Percentiles rank a stretch among this genome's conserved stretches.
These are phyloP conservation scores for Pleurotus citrinopileatus DNA, from an alignment of 768 basidiomycete species.

Conservation along the genomic window DNA sequence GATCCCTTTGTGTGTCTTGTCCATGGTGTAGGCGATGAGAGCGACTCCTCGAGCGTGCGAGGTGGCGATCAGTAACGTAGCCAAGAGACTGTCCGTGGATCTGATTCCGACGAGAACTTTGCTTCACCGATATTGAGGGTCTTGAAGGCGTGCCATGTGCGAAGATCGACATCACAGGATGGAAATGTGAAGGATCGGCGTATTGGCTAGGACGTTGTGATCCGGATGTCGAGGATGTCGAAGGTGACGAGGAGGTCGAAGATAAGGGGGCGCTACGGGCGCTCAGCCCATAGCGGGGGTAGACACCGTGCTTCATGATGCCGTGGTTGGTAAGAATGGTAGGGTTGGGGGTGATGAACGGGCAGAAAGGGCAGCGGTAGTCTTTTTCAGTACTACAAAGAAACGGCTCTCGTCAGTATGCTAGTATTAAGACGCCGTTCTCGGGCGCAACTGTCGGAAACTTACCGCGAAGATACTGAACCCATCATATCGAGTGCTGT, in stretches of 20 bases:
- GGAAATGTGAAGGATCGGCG: neutral
- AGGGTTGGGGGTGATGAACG: neutral
- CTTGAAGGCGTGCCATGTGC: too few relatives aligned
- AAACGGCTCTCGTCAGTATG: too few relatives aligned
- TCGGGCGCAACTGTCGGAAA: neutral
- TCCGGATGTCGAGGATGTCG: too few relatives aligned
- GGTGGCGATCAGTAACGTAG: neutral
- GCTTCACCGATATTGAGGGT: too few relatives aligned
- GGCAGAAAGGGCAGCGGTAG: conserved; percentile 2
- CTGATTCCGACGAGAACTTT: neutral
- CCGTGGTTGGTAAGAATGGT: neutral
- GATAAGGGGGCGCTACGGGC: too few relatives aligned
- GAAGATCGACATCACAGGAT: neutral
- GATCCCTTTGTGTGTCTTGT: neutral
- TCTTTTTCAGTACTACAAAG: too few relatives aligned
- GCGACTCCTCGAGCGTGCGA: neutral
- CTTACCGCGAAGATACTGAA: neutral
- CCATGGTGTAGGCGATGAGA: neutral
- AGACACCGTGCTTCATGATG: conserved; percentile 8
- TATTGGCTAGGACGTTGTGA: too few relatives aligned
- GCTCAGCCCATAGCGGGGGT: too few relatives aligned
- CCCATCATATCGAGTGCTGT: neutral
- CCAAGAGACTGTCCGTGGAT: neutral
- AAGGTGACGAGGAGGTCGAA: too few relatives aligned
- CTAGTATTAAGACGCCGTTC: neutral